Percentiles rank a stretch among this genome's conserved stretches.
phyloP scores from a whole-genome alignment of 2,329 filamentous ascomycete genomes.

The Alternaria dauci region DNA sequence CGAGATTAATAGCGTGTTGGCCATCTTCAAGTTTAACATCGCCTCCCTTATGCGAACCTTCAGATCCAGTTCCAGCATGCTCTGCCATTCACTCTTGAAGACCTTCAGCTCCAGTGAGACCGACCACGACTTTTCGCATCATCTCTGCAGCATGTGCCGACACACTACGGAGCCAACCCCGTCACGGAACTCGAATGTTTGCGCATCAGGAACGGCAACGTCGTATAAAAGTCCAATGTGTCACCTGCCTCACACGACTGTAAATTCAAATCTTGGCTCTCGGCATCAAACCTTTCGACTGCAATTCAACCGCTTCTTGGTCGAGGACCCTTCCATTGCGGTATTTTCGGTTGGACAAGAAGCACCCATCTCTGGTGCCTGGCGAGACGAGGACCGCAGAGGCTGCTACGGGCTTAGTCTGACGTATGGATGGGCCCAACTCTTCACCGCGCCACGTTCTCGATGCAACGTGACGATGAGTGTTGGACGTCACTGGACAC shows the following conservation, averaged over 20 bases:
- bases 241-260: conserved; percentile 18
- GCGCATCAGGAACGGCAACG: background rate
- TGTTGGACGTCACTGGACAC: conserved; percentile 17
- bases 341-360: conserved; percentile 19
- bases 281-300: conserved; percentile 7
- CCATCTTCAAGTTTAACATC: background rate
- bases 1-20: background rate
- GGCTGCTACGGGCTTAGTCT: background rate
- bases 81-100: background rate
- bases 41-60: background rate
- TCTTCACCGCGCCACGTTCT: background rate
- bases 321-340: conserved; percentile 19
- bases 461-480: conserved; percentile 12
- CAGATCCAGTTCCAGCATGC: background rate
- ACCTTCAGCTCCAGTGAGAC: background rate
- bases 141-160: conserved; percentile 3
- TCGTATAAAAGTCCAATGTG: background rate
- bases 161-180: background rate
- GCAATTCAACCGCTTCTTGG: conserved; percentile 18
- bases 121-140: background rate
- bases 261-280: conserved; percentile 17
- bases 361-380: conserved; percentile 9
- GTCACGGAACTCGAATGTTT: conserved; percentile 4
- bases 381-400: conserved; percentile 1
- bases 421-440: conserved; percentile 4